These are phyloP conservation scores for Curvularia eragrostidis DNA, from an alignment of 2,329 filamentous ascomycete species.

Conservation along the genomic window DNA sequence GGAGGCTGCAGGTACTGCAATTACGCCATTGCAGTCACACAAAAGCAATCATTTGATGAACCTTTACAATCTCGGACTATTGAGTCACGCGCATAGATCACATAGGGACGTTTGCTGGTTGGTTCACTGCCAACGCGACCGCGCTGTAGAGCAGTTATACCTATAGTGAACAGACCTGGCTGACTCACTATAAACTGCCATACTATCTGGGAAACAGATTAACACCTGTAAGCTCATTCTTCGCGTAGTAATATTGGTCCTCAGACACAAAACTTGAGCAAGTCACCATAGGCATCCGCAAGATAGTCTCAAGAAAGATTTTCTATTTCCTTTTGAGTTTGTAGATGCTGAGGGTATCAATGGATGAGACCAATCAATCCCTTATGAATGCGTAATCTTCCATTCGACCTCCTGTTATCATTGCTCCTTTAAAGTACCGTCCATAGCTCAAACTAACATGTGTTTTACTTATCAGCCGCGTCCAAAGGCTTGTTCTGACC, in stretches of 20 bases:
- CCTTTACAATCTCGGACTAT: not conserved
- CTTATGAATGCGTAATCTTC: not conserved
- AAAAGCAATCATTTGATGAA: not conserved
- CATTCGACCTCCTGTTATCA: not conserved
- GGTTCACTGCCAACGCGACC: not conserved
- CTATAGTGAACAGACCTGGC: too few species aligned
- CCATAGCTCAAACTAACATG: not conserved
- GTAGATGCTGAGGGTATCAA: not conserved
- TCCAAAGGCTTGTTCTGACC: constrained; percentile 27
- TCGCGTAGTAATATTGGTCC: too few species aligned
- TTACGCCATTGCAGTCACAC: not conserved
- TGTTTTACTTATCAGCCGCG: constrained; percentile 19
- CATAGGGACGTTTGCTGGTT: not conserved
- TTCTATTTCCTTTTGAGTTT: not conserved
- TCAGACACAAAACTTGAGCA: too few species aligned
- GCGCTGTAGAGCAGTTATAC: too few species aligned
- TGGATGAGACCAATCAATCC: not conserved
- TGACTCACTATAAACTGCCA: not conserved
- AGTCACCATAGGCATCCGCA: too few species aligned
- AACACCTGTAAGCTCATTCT: too few species aligned
- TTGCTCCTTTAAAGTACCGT: not conserved
- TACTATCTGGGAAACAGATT: too few species aligned
- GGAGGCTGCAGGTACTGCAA: not conserved
- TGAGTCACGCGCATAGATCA: not conserved
- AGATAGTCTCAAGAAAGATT: too few species aligned